phyloP scores from a whole-genome alignment of 1,139 yeast species.

The Zygoascus hellenicus region DNA sequence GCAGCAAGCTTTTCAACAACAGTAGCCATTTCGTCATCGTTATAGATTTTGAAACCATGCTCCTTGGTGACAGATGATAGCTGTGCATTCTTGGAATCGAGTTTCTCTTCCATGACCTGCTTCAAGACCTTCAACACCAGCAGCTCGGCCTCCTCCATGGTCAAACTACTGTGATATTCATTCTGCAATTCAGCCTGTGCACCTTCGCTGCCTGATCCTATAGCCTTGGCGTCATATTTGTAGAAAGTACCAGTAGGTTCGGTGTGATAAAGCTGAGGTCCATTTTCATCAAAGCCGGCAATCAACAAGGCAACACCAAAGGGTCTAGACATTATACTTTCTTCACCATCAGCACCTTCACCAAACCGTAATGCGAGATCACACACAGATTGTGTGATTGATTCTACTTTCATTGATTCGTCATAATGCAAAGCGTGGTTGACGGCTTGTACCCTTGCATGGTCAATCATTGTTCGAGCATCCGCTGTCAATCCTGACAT shows the following conservation, averaged over 20 bases:
- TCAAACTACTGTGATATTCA: slow-evolving; percentile 90
- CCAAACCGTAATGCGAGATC: slow-evolving; percentile 96
- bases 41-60: slow-evolving; percentile 80
- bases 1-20: slow-evolving; percentile 73
- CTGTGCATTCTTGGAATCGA: slow-evolving; percentile 94
- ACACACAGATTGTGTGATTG: slow-evolving; percentile 93
- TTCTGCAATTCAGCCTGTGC: slow-evolving; percentile 97
- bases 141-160: slow-evolving; percentile 91
- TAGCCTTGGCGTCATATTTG: slow-evolving; percentile 96
- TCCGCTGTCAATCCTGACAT: slow-evolving; percentile 99
- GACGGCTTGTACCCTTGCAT: slow-evolving; percentile 81
- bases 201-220: slow-evolving; percentile 98
- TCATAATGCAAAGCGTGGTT: slow-evolving; percentile 88
- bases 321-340: slow-evolving; percentile 96
- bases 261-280: slow-evolving; percentile 95
- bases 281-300: slow-evolving; percentile 94
- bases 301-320: slow-evolving; percentile 96
- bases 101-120: slow-evolving; percentile 98
- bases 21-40: slow-evolving; percentile 75
- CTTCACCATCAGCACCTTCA: slow-evolving; percentile 97
- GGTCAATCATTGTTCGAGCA: slow-evolving; percentile 98
- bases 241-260: slow-evolving; percentile 98
- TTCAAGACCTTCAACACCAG: slow-evolving; percentile 84
- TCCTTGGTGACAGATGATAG: slow-evolving; percentile 87
- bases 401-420: slow-evolving; percentile 88